Evolutionary conservation across 2,329 filamentous ascomycete genomes (phyloP), one percentile per base, ranked within the genome.

Genomic region (Alternaria sp.): DNA sequence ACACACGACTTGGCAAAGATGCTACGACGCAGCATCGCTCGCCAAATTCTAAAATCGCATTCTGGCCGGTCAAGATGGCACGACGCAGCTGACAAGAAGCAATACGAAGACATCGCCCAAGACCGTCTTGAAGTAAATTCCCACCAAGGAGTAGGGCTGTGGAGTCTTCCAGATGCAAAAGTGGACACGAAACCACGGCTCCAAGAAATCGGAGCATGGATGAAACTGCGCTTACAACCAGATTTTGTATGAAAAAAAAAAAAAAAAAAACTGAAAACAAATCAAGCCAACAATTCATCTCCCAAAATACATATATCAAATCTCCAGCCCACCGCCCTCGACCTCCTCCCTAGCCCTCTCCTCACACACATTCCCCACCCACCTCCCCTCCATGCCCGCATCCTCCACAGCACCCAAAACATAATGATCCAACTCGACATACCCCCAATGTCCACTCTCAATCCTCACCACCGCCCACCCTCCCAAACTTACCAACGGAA

Each of bases 1-100:
- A 70, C 74, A 1, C 62, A 70, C 2, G 82, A 83, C 52, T 61
- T 84, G 8, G 68, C 73, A 0, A 74, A 74, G 37, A 61, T 77
- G 39, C 56, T 83, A 4, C 72, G 72, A 34, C 74, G 78, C 24
- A 80, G 77, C 51, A 68, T 81, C 39, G 71, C 75, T 3, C 71
- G 79, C 8, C 70, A 76, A 6, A 65, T 52, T 0, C 59, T 75
- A 13, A 74, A 70, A 28, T 42, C 56, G 6, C 65, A 69, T 34
- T 61, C 67, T 33, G 68, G 67, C 2, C 66, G 73, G 6, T 56
- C 56, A 13, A 58, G 66, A 5, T 72, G 69, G 60, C 62, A 68
- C 21, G 69, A 75, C 49, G 28, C 55, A 10, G 40, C 45, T 0
- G 73, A 77, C 48, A 76, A 75, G 48, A 60, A 51, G 21, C 66